These are phyloP conservation scores for Diaporthe australafricana DNA, from an alignment of 2,329 filamentous ascomycete species.

Conservation along the genomic window DNA sequence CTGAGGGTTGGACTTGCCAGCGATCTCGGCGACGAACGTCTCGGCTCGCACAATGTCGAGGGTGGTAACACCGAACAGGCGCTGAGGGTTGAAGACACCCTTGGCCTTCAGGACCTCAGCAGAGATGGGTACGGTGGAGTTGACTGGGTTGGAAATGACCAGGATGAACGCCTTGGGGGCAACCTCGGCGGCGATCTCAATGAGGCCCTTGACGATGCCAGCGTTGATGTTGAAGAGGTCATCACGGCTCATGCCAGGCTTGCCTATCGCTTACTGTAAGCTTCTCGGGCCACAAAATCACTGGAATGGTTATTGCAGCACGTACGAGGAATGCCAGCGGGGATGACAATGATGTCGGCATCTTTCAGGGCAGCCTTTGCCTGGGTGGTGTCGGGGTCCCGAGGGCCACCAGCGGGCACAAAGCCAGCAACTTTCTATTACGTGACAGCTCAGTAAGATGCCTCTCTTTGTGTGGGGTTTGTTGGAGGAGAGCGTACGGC, in stretches of 20 bases:
- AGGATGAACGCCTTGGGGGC: conserved; percentile 94
- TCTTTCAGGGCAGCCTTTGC: conserved; percentile 86
- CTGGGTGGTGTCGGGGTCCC: conserved; percentile 63
- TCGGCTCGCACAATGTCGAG: conserved; percentile 98
- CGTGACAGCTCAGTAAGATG: conserved; percentile 24
- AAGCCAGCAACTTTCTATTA: conserved; percentile 85
- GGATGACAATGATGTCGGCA: conserved; percentile 96
- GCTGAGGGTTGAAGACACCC: conserved; percentile 93
- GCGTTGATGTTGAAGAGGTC: conserved; percentile 99
- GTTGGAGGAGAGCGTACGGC: conserved; percentile 66
- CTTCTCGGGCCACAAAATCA: background rate
- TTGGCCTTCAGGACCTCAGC: conserved; percentile 96
- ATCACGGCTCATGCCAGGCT: conserved; percentile 99
- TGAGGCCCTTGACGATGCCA: conserved; percentile 93
- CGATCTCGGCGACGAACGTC: conserved; percentile 91
- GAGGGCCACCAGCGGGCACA: conserved; percentile 79
- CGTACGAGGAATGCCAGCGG: conserved; percentile 96
- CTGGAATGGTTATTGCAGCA: conserved; percentile 40
- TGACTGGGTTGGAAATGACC: conserved; percentile 99
- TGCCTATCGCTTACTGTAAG: conserved; percentile 69
- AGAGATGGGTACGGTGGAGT: conserved; percentile 97
- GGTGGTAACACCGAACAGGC: conserved; percentile 97
- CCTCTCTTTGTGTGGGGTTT: background rate
- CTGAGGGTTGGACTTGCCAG: conserved; percentile 83
- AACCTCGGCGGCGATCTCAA: conserved; percentile 87